A percentile compares a stretch with the other conserved stretches of the same genome.
Conservation (phyloP, 495 filamentous ascomycete species). For the Trichoderma gamsii region DNA sequence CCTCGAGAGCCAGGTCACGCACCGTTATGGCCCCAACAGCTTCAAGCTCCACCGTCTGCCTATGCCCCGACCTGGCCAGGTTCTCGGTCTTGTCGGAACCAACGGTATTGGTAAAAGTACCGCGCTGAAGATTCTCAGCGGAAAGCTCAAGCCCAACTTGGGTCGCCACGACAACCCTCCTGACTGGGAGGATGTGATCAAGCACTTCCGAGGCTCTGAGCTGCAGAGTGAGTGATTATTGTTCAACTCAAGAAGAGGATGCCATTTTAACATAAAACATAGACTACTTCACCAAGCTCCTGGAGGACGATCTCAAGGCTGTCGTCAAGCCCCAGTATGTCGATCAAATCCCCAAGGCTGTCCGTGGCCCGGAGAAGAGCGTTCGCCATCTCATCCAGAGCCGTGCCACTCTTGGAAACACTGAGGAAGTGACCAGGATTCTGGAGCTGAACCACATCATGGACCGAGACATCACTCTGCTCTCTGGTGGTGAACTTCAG, state of each 20-base stretch:
- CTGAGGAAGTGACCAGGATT: slow-evolving; percentile 76
- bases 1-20: slow-evolving; percentile 93
- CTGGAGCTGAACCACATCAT: slow-evolving; percentile 82
- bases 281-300: slow-evolving; percentile 98
- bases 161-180: slow-evolving; percentile 93
- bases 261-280: not conserved
- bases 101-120: slow-evolving; percentile 99
- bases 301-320: slow-evolving; percentile 93
- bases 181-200: slow-evolving; percentile 98
- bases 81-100: slow-evolving; percentile 94
- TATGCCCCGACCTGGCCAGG: slow-evolving; percentile 90
- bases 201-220: slow-evolving; percentile 95
- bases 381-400: slow-evolving; percentile 71
- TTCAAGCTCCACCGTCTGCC: slow-evolving; percentile 98
- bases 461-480: slow-evolving; percentile 77
- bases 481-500: slow-evolving; percentile 96
- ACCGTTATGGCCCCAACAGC: slow-evolving; percentile 97
- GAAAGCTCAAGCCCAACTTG: slow-evolving; percentile 96
- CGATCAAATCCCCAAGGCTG: slow-evolving; percentile 90
- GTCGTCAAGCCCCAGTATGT: slow-evolving; percentile 99
- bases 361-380: slow-evolving; percentile 67
- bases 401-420: slow-evolving; percentile 68
- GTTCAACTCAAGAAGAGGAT: not conserved
- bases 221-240: slow-evolving; percentile 69
- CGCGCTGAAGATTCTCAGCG: slow-evolving; percentile 93